Conservation (phyloP, 2,329 filamentous ascomycete species). For the Calonectria multiphialidica region DNA sequence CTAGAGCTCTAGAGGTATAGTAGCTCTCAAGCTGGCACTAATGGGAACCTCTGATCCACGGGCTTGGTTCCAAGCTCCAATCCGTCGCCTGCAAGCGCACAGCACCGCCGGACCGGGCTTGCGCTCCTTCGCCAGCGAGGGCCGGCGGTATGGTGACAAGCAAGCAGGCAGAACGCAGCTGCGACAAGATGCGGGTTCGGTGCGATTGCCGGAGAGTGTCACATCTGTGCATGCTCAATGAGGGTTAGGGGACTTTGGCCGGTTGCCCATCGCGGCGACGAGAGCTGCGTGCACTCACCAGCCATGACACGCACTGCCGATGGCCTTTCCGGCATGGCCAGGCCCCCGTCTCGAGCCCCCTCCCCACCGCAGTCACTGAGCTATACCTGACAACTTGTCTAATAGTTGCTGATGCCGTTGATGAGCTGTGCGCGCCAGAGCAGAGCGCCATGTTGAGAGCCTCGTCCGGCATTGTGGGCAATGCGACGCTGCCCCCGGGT, state of each 20-base stretch:
- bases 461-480: conserved; percentile 4
- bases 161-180: background rate
- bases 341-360: conserved; percentile 7
- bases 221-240: conserved; percentile 18
- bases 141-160: conserved; percentile 9
- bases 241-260: conserved; percentile 23
- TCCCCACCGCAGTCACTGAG: conserved; percentile 10
- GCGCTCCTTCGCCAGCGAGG: conserved; percentile 6
- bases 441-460: background rate
- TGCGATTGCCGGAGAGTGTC: conserved; percentile 19
- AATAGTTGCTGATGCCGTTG: background rate
- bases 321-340: background rate
- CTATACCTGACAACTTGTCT: background rate
- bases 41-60: conserved; percentile 13
- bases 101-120: conserved; percentile 27
- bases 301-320: conserved; percentile 16
- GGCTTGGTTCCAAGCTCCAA: conserved; percentile 23
- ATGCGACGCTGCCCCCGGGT: conserved; percentile 3
- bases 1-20: conserved; percentile 19
- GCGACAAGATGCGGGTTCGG: conserved; percentile 12
- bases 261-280: background rate
- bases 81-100: conserved; percentile 15
- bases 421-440: background rate
- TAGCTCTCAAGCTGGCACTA: conserved; percentile 7
- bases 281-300: background rate